Evolutionary conservation across 176 grass and related monocot species (phyloP), one percentile per base, ranked within the genome.

Genomic region (Echinochloa phyllopogon): DNA sequence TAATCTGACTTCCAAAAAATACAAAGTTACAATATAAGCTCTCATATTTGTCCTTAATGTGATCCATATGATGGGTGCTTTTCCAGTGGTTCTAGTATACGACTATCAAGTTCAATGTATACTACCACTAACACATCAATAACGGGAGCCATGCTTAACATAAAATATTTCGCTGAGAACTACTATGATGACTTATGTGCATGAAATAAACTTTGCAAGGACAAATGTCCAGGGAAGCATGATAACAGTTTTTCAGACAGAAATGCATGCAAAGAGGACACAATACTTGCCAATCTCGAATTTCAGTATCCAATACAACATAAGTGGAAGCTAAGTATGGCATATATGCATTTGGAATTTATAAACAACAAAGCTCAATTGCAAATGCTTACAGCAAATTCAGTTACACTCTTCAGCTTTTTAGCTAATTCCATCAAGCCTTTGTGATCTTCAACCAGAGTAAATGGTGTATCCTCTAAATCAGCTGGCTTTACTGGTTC

Each of bases 341-440:
- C 56, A 72, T 71, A 76, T 10, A 78, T 83, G 49, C 68, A 74
- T 59, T 65, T 72, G 55, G 48, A 62, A 63, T 10, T 71, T 21
- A 8, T 20, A 82, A 77, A 76, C 0, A 37, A 8, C 17, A 39
- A 86, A 23, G 20, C 20, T 79, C 49, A 58, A 61, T 76, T 87
- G 69, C 29, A 41, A 71, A 79, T 84, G 68, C 95, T 94, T 89
- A 99, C 96, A 77, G 96, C 93, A 91, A 99, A 99, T 79, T 99
- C 96, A 76, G 88, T 80, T 68, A 90, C 84, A 84, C 45, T 62
- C 83, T 85, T 92, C 87, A 99, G 82, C 88, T 99, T 99, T 75
- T 89, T 79, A 81, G 84, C 89, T 87, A 99, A 81, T 71, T 94
- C 84, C 14, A 39, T 75, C 56, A 99, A 89, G 44, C 91, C 93